A percentile compares a stretch with the other conserved stretches of the same genome.
phyloP scores from a whole-genome alignment of 2,329 filamentous ascomycete genomes.

The Aspergillus versicolor region DNA sequence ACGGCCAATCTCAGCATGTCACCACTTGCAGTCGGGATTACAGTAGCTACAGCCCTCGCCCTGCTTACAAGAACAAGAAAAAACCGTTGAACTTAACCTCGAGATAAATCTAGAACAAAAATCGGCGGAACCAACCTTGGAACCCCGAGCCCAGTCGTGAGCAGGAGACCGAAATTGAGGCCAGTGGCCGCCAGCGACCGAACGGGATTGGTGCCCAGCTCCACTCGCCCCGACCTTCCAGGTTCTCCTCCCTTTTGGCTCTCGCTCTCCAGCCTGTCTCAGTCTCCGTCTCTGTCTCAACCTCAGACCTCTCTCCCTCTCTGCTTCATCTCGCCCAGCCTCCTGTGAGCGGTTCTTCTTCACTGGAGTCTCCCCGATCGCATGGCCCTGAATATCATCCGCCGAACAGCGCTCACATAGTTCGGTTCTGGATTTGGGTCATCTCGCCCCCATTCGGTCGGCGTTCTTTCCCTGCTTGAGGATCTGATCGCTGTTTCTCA shows the following conservation, averaged over 20 bases:
- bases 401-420: conserved; percentile 6
- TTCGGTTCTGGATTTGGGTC: conserved; percentile 8
- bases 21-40: background rate
- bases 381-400: conserved; percentile 13
- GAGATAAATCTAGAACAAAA: background rate
- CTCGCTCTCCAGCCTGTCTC: conserved; percentile 4
- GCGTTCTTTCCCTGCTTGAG: conserved; percentile 7
- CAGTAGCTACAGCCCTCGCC: background rate
- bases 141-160: background rate
- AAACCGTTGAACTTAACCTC: background rate
- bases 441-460: conserved; percentile 6
- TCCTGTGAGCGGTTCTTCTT: conserved; percentile 2
- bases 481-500: conserved; percentile 12
- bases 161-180: background rate
- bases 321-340: background rate
- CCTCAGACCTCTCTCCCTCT: conserved; percentile 1
- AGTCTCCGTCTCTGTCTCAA: background rate
- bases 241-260: conserved; percentile 6
- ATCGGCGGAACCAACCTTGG: background rate
- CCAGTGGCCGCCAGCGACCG: conserved; percentile 10
- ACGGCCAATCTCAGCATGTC: background rate
- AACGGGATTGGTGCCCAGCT: conserved; percentile 13
- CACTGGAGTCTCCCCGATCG: conserved; percentile 11
- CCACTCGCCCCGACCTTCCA: conserved; percentile 4
- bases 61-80: background rate